Evolutionary conservation across 2,329 filamentous ascomycete genomes (phyloP), one percentile per base, ranked within the genome.

Genomic region (Ascochyta rabiei): DNA sequence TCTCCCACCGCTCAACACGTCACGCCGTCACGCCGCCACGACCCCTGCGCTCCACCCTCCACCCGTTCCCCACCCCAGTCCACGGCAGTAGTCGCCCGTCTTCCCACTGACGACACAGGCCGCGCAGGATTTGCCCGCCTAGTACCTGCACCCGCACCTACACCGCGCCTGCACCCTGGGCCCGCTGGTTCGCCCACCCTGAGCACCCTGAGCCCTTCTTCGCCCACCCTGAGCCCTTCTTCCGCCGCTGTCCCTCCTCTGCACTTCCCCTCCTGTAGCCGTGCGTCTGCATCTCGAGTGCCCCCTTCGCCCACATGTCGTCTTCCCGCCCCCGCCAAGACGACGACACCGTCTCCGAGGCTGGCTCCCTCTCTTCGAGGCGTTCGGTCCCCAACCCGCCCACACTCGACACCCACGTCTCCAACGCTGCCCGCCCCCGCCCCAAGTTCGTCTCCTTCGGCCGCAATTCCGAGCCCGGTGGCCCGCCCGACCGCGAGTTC

Each of bases 391-490:
- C 56, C 15, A 31, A 53, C 24, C 59, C 58, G 19, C 58, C 63
- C 12, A 60, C 42, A 35, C 53, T 65, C 48, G 63, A 68, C 56
- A 62, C 63, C 30, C 30, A 49, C 8, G 18, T 50, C 13, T 55
- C 52, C n/a, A 38, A 55, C 24, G 44, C 62, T n/a, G 56, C 50
- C 30, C 59, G 56, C 19, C 51, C 67, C 7, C 62, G 69, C 34
- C 69, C 69, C 35, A 76, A 76, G 47, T 67, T 71, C 53, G 74
- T 76, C 8, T 70, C 70, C 9, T 76, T 76, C 57, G 62, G 68
- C 42, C 68, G 67, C 56, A 63, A 61, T 46, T 70, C 68, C 4
- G 55, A 58, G 15, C 56, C 61, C 16, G 53, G 53, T 12, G 61
- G 58, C 9, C 56, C 47, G 28, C 55, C 62, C 23, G 56, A 62